A percentile compares a stretch with the other conserved stretches of the same genome.
Evolutionary conservation across 768 basidiomycete genomes (phyloP).

Genomic region (Chalciporus sphaerocephalus): DNA sequence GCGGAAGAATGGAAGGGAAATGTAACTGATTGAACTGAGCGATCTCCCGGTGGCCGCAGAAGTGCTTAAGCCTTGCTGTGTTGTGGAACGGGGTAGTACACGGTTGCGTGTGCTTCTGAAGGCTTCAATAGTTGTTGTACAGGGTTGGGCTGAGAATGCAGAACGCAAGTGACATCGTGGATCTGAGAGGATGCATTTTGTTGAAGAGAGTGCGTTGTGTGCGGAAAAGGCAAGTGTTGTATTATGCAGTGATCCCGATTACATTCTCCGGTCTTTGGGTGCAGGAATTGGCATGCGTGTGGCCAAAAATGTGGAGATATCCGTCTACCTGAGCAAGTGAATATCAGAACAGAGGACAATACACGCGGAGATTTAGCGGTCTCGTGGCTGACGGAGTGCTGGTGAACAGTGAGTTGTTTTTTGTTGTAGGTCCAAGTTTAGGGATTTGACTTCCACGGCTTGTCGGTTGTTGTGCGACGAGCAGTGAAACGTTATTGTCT

Average conservation of each 20-base stretch:
- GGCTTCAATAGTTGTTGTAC: no score
- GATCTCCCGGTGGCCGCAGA: no score
- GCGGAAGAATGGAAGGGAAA: no score
- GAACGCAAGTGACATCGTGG: no score
- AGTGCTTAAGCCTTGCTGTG: no score
- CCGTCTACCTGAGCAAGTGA: neutral
- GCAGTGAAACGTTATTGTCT: constrained; percentile 20
- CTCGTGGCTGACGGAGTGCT: constrained; percentile 12
- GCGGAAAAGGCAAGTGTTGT: constrained; percentile 27
- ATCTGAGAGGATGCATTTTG: no score
- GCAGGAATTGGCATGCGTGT: neutral
- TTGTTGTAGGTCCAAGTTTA: constrained; percentile 11
- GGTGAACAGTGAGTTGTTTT: constrained; percentile 16
- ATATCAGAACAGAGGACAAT: constrained; percentile 5
- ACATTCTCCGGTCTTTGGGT: neutral
- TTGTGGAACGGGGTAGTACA: no score
- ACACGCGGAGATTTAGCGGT: neutral
- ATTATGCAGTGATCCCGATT: neutral
- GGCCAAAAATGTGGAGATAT: neutral
- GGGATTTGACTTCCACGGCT: neutral
- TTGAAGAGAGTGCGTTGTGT: neutral
- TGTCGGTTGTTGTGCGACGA: neutral
- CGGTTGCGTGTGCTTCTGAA: no score
- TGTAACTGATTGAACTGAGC: no score
- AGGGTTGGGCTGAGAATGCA: no score